phyloP scores from a whole-genome alignment of 192 early-diverging fungal species.

The Coemansia sp. region DNA sequence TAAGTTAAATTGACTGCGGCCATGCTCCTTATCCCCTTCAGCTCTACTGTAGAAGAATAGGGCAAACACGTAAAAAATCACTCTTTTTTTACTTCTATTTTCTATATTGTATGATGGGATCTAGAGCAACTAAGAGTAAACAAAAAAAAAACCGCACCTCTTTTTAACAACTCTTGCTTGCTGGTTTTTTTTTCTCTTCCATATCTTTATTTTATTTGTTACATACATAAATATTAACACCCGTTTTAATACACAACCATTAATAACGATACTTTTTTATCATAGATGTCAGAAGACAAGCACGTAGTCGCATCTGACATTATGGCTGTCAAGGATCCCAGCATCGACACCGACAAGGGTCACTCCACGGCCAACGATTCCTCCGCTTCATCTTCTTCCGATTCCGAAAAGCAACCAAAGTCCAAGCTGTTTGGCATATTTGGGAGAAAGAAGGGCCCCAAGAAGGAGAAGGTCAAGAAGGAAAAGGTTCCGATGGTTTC shows the following conservation, averaged over 20 bases:
- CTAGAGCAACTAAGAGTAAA: no score
- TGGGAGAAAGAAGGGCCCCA: not conserved
- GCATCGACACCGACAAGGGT: not conserved
- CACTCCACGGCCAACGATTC: not conserved
- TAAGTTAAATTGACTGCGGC: no score
- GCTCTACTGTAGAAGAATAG: no score
- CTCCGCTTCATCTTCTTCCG: not conserved
- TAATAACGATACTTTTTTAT: not conserved
- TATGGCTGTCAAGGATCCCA: not conserved
- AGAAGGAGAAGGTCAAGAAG: conserved; percentile 12
- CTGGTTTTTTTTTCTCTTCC: no score
- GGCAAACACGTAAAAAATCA: no score
- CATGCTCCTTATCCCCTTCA: no score
- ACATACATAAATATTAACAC: no score
- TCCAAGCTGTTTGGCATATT: not conserved
- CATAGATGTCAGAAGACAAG: not conserved
- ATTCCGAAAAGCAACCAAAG: not conserved
- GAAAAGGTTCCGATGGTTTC: conserved; percentile 57
- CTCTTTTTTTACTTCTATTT: no score
- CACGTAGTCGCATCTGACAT: not conserved
- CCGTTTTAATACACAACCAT: not conserved
- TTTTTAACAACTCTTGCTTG: no score
- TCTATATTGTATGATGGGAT: no score
- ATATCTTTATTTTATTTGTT: no score
- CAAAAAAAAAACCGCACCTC: no score